Percentiles rank a stretch among this genome's conserved stretches.
phyloP scores from a whole-genome alignment of 129 eudicot genomes.

The Gnaphalium uliginosum region DNA sequence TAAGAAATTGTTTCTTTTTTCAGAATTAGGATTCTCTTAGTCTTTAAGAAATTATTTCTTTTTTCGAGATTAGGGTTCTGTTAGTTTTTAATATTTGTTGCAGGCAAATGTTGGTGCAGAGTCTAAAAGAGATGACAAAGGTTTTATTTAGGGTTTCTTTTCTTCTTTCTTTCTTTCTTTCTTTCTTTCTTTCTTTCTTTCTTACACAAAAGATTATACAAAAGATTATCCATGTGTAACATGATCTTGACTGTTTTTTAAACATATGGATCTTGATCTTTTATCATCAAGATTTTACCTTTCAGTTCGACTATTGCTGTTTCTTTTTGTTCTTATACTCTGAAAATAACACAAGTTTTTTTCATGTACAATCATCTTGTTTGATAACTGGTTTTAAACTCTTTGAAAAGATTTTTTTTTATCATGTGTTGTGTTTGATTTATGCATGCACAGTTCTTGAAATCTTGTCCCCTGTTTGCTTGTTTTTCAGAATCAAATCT shows the following conservation, averaged over 20 bases:
- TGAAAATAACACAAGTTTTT: not conserved
- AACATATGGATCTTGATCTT: too few relatives aligned
- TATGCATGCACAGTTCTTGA: slow-evolving; percentile 10
- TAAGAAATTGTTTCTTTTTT: too few relatives aligned
- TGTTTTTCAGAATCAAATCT: not conserved
- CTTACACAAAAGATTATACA: too few relatives aligned
- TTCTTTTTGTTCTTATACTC: not conserved
- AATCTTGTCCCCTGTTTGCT: slow-evolving; percentile 64
- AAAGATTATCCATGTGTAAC: too few relatives aligned
- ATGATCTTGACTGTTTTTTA: too few relatives aligned
- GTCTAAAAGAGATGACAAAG: not conserved
- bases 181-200: too few relatives aligned
- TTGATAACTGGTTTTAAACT: not conserved
- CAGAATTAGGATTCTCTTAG: not conserved
- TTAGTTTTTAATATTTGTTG: not conserved
- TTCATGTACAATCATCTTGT: too few relatives aligned
- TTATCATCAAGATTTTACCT: not conserved
- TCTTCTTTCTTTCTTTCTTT: too few relatives aligned
- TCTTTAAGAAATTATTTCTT: not conserved
- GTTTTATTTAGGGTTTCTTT: not conserved
- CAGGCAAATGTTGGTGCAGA: too few relatives aligned
- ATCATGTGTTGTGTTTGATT: not conserved
- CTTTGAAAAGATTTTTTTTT: too few relatives aligned
- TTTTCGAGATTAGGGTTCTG: not conserved
- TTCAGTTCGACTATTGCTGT: not conserved